Evolutionary conservation across 2,329 filamentous ascomycete genomes (phyloP).

Genomic region (Trichoderma asperellum): DNA sequence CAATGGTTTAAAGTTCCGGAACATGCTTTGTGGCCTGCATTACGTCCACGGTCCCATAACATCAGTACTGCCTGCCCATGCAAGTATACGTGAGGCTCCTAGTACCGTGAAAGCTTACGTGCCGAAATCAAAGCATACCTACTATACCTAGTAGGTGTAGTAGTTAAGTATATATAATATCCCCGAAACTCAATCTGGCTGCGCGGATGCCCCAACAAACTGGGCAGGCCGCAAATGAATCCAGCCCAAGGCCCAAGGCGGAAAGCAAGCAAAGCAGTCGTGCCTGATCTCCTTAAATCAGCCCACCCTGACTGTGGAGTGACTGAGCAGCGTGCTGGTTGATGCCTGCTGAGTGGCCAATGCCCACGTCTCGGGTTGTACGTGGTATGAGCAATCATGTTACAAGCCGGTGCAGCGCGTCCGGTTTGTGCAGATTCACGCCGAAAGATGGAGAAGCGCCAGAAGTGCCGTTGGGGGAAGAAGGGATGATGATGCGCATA

Average conservation of each 20-base stretch:
- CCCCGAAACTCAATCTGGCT: background rate
- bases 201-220: background rate
- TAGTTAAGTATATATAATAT: background rate
- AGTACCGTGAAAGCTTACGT: background rate
- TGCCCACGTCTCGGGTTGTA: slow-evolving; percentile 6
- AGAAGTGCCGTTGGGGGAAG: background rate
- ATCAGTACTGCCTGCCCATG: background rate
- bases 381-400: slow-evolving; percentile 28
- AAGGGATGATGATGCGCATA: background rate
- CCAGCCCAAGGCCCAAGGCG: slow-evolving; percentile 17
- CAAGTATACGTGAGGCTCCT: background rate
- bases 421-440: slow-evolving; percentile 1
- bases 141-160: too few species aligned
- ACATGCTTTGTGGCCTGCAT: background rate
- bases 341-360: slow-evolving; percentile 17
- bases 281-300: slow-evolving; percentile 26
- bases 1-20: background rate
- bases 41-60: background rate
- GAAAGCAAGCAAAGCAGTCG: slow-evolving; percentile 3
- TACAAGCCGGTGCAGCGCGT: slow-evolving; percentile 15
- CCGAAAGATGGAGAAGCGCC: background rate
- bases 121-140: background rate
- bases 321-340: background rate
- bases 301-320: slow-evolving; percentile 25
- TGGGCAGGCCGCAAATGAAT: background rate